Conservation (phyloP, 805 yeast genomes). For the Candida parachauliodes region DNA sequence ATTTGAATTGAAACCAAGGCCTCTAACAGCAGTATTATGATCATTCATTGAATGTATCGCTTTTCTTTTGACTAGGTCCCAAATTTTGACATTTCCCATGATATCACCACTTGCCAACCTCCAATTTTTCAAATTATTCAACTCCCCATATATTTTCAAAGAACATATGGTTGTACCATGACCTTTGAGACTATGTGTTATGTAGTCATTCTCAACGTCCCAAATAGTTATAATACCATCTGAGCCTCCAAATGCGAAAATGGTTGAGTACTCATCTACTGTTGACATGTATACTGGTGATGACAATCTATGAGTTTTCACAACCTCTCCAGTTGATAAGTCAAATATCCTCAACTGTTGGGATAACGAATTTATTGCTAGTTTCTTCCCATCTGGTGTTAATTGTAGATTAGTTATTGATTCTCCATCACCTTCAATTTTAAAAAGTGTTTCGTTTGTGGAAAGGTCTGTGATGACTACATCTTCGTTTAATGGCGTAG, state of each 20-base stretch:
- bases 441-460: slow-evolving; percentile 55
- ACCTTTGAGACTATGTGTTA: slow-evolving; percentile 88
- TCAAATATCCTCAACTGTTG: slow-evolving; percentile 72
- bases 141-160: slow-evolving; percentile 66
- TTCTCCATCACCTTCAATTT: slow-evolving; percentile 82
- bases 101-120: slow-evolving; percentile 68
- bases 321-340: slow-evolving; percentile 34
- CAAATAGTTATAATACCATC: slow-evolving; percentile 91
- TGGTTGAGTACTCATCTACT: slow-evolving; percentile 75
- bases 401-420: slow-evolving; percentile 69
- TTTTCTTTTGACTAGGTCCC: slow-evolving; percentile 73
- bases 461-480: slow-evolving; percentile 63
- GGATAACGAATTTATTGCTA: slow-evolving; percentile 79
- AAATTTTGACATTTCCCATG: slow-evolving; percentile 51
- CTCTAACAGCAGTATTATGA: slow-evolving; percentile 84
- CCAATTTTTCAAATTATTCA: slow-evolving; percentile 63
- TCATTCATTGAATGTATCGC: slow-evolving; percentile 61
- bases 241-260: slow-evolving; percentile 91
- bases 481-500: slow-evolving; percentile 78
- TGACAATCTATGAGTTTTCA: slow-evolving; percentile 55
- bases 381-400: slow-evolving; percentile 67
- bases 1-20: slow-evolving; percentile 57
- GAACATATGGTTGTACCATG: slow-evolving; percentile 89
- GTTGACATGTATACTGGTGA: slow-evolving; percentile 82
- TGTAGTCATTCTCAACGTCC: slow-evolving; percentile 84